Conservation (phyloP, 768 basidiomycete genomes). For the Podaxis sp. region DNA sequence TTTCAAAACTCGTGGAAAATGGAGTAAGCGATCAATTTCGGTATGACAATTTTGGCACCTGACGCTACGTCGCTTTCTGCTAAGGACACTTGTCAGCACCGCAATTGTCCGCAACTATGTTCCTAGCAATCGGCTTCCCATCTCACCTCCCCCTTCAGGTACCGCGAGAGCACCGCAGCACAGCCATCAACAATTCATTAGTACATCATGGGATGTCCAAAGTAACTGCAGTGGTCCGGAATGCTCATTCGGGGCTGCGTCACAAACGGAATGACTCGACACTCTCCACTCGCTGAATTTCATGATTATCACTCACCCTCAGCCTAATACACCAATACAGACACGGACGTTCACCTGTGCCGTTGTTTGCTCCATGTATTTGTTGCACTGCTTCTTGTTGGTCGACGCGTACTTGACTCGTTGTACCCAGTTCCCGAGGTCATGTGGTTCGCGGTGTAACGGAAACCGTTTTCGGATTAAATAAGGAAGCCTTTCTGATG, state of each 20-base stretch:
- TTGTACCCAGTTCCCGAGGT: constrained; percentile 2
- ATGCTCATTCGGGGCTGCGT: constrained; percentile 3
- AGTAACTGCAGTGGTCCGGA: neutral
- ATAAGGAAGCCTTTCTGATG: constrained; percentile 6
- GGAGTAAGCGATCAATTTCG: constrained; percentile 26
- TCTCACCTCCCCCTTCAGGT: constrained; percentile 24
- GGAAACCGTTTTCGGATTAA: neutral
- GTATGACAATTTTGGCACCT: constrained; percentile 21
- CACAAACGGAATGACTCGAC: constrained; percentile 31
- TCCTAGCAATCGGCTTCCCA: constrained; percentile 33
- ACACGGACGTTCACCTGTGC: neutral
- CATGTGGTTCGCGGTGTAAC: neutral
- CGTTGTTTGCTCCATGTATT: constrained; percentile 11
- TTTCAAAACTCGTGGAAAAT: constrained; percentile 31
- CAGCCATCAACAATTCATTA: constrained; percentile 17
- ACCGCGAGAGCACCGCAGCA: constrained; percentile 15
- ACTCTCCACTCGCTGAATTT: neutral
- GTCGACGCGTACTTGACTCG: constrained; percentile 3
- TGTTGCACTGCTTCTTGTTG: constrained; percentile 11
- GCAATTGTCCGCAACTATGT: constrained; percentile 18
- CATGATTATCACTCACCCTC: neutral
- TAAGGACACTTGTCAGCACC: constrained; percentile 15
- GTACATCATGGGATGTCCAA: constrained; percentile 11
- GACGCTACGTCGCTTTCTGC: constrained; percentile 15
- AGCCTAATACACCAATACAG: neutral